Conservation (phyloP, 164 flowering plant species). For the Vitis rotundifolia region DNA sequence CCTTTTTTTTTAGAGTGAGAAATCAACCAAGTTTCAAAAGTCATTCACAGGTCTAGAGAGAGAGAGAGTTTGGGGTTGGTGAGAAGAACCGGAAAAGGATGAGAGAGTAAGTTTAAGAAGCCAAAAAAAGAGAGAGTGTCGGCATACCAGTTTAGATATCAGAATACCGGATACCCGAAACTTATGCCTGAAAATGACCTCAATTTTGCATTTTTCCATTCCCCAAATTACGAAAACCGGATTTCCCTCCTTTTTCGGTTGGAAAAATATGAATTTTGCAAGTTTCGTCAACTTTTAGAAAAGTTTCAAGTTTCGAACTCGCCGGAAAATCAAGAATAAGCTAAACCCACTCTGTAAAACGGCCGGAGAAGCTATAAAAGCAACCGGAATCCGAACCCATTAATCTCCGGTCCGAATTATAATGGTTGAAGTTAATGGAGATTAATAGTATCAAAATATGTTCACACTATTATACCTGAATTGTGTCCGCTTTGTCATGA, state of each 20-base stretch:
- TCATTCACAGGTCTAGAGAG: not conserved
- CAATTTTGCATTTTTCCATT: not conserved
- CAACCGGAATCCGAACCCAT: not conserved
- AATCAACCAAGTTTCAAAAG: too few relatives aligned
- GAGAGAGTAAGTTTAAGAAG: too few relatives aligned
- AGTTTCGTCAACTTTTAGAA: too few relatives aligned
- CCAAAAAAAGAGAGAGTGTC: too few relatives aligned
- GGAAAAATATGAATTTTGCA: too few relatives aligned
- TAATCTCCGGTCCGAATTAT: too few relatives aligned
- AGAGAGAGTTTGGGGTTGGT: not conserved
- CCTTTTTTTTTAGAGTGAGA: too few relatives aligned
- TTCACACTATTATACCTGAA: slow-evolving; percentile 29
- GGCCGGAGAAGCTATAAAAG: not conserved
- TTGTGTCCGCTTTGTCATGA: slow-evolving; percentile 21
- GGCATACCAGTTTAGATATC: not conserved
- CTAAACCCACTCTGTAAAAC: not conserved
- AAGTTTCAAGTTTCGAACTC: not conserved
- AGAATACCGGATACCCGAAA: not conserved
- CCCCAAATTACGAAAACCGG: too few relatives aligned
- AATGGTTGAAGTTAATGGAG: too few relatives aligned
- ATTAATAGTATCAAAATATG: too few relatives aligned
- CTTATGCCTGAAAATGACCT: slow-evolving; percentile 12
- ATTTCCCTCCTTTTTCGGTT: too few relatives aligned
- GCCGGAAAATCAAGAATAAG: not conserved
- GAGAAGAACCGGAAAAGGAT: too few relatives aligned